Conservation (phyloP, 805 yeast species). For the Myxozyma mucilagina region DNA sequence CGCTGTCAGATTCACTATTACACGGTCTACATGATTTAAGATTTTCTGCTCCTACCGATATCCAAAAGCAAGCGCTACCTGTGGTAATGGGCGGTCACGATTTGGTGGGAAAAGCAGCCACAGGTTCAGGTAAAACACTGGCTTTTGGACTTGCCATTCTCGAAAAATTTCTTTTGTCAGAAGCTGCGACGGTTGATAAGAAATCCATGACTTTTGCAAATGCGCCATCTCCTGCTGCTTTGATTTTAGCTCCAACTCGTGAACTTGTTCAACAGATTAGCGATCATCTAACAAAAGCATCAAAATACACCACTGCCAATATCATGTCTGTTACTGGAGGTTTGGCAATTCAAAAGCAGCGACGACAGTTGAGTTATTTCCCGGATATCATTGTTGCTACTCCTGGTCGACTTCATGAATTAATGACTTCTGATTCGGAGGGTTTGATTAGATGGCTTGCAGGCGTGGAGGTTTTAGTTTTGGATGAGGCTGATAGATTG, state of each 20-base stretch:
- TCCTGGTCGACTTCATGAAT: slow-evolving; percentile 88
- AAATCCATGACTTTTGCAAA: slow-evolving; percentile 33
- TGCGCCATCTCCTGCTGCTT: slow-evolving; percentile 59
- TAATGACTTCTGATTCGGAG: slow-evolving; percentile 54
- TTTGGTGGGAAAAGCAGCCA: slow-evolving; percentile 92
- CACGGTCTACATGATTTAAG: slow-evolving; percentile 61
- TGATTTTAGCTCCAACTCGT: slow-evolving; percentile 92
- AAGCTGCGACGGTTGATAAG: slow-evolving; percentile 5
- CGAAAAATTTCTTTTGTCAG: slow-evolving; percentile 53
- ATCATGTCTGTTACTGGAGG: slow-evolving; percentile 91
- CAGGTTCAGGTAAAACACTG: slow-evolving; percentile 96
- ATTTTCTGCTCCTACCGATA: slow-evolving; percentile 75
- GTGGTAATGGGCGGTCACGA: slow-evolving; percentile 70
- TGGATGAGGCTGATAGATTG: slow-evolving; percentile 95
- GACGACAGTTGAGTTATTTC: slow-evolving; percentile 64
- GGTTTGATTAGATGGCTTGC: slow-evolving; percentile 47
- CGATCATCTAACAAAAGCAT: slow-evolving; percentile 60
- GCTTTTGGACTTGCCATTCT: slow-evolving; percentile 94
- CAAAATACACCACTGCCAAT: slow-evolving; percentile 53
- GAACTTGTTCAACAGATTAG: slow-evolving; percentile 94
- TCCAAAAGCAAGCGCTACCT: slow-evolving; percentile 78
- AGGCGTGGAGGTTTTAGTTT: slow-evolving; percentile 55
- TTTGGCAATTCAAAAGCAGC: slow-evolving; percentile 88
- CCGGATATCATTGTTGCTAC: slow-evolving; percentile 89
- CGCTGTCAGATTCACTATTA: slow-evolving; percentile 56